A percentile compares a stretch with the other conserved stretches of the same genome.
Conservation (phyloP, 495 filamentous ascomycete species). For the Clohesyomyces aquaticus region DNA sequence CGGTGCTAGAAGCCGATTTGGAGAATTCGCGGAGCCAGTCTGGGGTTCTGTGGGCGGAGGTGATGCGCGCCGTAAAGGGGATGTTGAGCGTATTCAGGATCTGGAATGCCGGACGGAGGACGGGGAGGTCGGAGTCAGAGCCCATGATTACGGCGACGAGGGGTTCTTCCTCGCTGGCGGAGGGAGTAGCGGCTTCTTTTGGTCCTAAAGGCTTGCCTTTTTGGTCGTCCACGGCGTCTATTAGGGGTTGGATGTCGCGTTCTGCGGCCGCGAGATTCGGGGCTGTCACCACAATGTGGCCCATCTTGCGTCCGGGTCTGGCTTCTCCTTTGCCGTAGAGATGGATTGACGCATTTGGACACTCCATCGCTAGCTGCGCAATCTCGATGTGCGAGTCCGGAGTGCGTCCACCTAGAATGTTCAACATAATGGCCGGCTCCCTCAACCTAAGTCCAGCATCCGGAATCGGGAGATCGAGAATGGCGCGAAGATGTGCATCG, state of each 20-base stretch:
- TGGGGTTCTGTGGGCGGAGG: conserved; percentile 92
- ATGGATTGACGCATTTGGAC: conserved; percentile 69
- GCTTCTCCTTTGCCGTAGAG: conserved; percentile 89
- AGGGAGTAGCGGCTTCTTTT: background rate
- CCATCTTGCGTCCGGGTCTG: conserved; percentile 89
- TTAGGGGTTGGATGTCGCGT: conserved; percentile 57
- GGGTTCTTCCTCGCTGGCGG: conserved; percentile 54
- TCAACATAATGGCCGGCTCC: conserved; percentile 85
- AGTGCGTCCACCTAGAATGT: conserved; percentile 82
- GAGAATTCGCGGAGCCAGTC: conserved; percentile 80
- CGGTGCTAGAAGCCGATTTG: conserved; percentile 64
- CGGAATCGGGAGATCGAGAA: conserved; percentile 76
- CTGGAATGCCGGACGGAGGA: conserved; percentile 74
- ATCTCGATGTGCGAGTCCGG: conserved; percentile 71
- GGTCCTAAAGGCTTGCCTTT: conserved; percentile 25
- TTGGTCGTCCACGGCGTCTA: conserved; percentile 44
- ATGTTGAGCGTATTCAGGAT: conserved; percentile 77
- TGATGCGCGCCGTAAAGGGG: conserved; percentile 77
- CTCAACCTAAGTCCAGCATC: conserved; percentile 60
- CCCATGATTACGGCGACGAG: conserved; percentile 90
- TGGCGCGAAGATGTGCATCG: conserved; percentile 84
- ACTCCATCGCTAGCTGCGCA: conserved; percentile 64
- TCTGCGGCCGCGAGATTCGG: conserved; percentile 74
- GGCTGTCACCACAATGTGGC: conserved; percentile 80
- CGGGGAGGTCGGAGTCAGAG: conserved; percentile 87